Percentiles rank a stretch among this genome's conserved stretches.
These are phyloP conservation scores for Quambalaria eucalypti DNA, from an alignment of 1,284 basidiomycete genomes.

Conservation along the genomic window DNA sequence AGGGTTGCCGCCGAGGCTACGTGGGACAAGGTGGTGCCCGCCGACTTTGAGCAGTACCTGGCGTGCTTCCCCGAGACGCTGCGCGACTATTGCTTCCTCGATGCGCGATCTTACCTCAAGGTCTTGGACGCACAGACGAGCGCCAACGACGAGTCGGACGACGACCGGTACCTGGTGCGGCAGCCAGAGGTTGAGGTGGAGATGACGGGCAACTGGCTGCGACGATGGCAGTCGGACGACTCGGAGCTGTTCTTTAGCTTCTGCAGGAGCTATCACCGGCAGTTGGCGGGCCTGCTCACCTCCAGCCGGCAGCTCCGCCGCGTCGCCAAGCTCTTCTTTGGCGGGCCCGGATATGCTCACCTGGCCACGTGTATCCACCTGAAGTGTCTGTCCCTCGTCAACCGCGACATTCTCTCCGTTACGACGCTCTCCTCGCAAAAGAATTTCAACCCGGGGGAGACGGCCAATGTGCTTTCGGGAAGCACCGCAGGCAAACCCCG, in stretches of 20 bases:
- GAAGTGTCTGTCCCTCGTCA: constrained; percentile 38
- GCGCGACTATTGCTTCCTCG: constrained; percentile 33
- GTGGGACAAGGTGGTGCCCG: constrained; percentile 23
- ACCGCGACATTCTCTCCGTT: constrained; percentile 39
- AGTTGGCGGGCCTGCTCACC: constrained; percentile 28
- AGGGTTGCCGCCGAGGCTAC: constrained; percentile 30
- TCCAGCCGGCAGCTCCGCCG: constrained; percentile 3
- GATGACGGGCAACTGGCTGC: constrained; percentile 43
- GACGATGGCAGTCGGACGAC: constrained; percentile 43
- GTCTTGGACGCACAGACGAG: constrained; percentile 27
- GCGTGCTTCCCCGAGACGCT: constrained; percentile 25
- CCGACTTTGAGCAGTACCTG: constrained; percentile 18
- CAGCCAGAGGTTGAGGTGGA: constrained; percentile 40
- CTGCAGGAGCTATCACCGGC: constrained; percentile 39
- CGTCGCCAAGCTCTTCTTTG: constrained; percentile 30
- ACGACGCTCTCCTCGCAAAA: constrained; percentile 44
- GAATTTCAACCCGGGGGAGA: constrained; percentile 42
- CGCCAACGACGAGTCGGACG: constrained; percentile 6
- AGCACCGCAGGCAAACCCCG: constrained; percentile 40
- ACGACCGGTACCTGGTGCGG: constrained; percentile 33
- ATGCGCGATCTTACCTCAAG: constrained; percentile 34
- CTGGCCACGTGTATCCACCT: constrained; percentile 40
- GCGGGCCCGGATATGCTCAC: constrained; percentile 38
- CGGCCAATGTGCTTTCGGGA: constrained; percentile 39
- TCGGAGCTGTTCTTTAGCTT: constrained; percentile 45